phyloP scores from a whole-genome alignment of 2,329 filamentous ascomycete genomes.

The Paramyrothecium roridum region DNA sequence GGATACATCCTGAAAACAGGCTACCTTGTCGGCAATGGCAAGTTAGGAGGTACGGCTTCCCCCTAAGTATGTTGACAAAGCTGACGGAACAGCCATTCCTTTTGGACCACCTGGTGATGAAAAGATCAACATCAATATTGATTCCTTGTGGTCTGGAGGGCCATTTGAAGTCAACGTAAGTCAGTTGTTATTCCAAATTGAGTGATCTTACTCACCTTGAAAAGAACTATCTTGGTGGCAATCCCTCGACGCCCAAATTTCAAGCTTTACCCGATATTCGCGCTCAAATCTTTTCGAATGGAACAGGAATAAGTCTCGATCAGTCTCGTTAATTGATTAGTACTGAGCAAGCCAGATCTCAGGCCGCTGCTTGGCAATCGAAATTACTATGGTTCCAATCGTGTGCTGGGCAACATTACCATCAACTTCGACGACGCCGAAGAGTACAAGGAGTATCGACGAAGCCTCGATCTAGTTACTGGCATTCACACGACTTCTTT shows the following conservation, averaged over 20 bases:
- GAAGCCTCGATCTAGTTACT: slow-evolving; percentile 8
- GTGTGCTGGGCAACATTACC: slow-evolving; percentile 12
- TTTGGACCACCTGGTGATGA: slow-evolving; percentile 9
- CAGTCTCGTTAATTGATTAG: neutral
- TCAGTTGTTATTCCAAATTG: too few relatives aligned
- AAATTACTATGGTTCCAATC: slow-evolving; percentile 11
- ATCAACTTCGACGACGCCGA: slow-evolving; percentile 6
- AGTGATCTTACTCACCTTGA: neutral
- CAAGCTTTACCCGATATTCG: slow-evolving; percentile 10
- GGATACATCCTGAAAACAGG: too few relatives aligned
- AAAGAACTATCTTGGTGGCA: slow-evolving; percentile 13
- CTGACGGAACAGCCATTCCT: slow-evolving; percentile 9
- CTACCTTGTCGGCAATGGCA: too few relatives aligned
- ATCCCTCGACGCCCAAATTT: slow-evolving; percentile 5
- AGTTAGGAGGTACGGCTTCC: too few relatives aligned
- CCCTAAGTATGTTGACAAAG: too few relatives aligned
- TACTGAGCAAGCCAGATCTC: slow-evolving; percentile 3
- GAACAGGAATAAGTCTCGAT: slow-evolving; percentile 6
- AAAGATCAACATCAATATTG: slow-evolving; percentile 8
- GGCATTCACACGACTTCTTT: slow-evolving; percentile 5
- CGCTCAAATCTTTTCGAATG: slow-evolving; percentile 10
- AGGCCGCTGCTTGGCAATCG: slow-evolving; percentile 6
- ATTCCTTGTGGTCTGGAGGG: slow-evolving; percentile 14
- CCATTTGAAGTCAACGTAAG: slow-evolving; percentile 10
- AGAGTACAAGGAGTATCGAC: slow-evolving; percentile 6